These are phyloP conservation scores for Heliocybe sulcata DNA, from an alignment of 1,284 basidiomycete species.

Conservation along the genomic window DNA sequence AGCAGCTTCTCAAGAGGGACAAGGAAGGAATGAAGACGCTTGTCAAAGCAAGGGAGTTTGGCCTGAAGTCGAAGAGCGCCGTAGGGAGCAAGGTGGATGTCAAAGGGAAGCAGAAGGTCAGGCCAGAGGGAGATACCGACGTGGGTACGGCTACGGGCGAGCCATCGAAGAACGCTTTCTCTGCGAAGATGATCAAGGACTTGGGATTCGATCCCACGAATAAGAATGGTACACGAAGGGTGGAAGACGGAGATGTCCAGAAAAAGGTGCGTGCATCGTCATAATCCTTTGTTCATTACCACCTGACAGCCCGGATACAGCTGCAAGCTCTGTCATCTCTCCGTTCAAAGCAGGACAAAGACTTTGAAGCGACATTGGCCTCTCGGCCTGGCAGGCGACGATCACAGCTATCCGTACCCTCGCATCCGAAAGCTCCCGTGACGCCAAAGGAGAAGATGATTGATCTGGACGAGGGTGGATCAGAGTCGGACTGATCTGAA, in stretches of 20 bases:
- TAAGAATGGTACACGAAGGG: constrained; percentile 37
- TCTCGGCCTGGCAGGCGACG: neutral
- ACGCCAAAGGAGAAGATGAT: neutral
- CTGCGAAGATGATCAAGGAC: constrained; percentile 54
- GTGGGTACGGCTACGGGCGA: constrained; percentile 18
- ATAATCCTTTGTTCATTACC: neutral
- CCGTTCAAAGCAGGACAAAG: neutral
- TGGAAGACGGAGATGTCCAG: constrained; percentile 29
- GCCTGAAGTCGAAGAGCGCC: constrained; percentile 13
- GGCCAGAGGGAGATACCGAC: constrained; percentile 14
- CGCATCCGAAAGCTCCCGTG: neutral
- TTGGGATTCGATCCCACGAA: constrained; percentile 70
- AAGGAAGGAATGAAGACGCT: constrained; percentile 57
- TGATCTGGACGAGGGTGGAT: neutral
- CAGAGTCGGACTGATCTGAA: neutral
- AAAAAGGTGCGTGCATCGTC: constrained; percentile 39
- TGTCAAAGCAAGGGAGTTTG: constrained; percentile 44
- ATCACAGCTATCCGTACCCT: neutral
- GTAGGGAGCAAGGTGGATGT: constrained; percentile 14
- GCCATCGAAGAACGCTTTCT: constrained; percentile 42
- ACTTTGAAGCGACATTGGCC: neutral
- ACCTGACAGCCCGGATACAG: neutral
- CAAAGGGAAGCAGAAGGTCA: constrained; percentile 12
- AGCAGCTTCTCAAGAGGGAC: constrained; percentile 52
- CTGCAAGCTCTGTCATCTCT: neutral